Percentiles rank a stretch among this genome's conserved stretches.
Evolutionary conservation across 2,329 filamentous ascomycete genomes (phyloP).

Genomic region (Aspergillus texensis): DNA sequence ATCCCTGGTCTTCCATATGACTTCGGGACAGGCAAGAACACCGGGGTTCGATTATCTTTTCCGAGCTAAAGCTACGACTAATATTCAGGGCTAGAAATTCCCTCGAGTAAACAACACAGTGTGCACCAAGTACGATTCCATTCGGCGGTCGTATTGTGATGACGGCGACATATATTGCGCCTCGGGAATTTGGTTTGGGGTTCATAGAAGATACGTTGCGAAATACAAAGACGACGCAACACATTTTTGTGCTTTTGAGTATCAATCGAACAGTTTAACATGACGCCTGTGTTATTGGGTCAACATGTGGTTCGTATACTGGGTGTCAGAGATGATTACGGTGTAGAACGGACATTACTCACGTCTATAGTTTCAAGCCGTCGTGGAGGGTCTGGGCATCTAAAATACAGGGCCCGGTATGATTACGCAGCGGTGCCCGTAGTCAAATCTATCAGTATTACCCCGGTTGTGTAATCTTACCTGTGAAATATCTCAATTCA

Average conservation of each 20-base stretch:
- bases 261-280: neutral
- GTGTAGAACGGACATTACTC: too few species aligned
- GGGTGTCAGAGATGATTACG: too few species aligned
- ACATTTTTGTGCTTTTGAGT: neutral
- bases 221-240: neutral
- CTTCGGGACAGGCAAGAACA: neutral
- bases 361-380: too few species aligned
- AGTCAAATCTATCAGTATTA: too few species aligned
- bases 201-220: neutral
- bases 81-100: neutral
- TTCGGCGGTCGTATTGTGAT: neutral
- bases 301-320: too few species aligned
- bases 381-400: too few species aligned
- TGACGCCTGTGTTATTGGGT: too few species aligned
- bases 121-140: neutral
- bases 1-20: neutral
- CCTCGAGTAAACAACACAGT: neutral
- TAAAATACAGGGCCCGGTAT: too few species aligned
- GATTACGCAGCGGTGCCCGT: too few species aligned
- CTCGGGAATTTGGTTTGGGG: neutral
- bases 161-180: neutral
- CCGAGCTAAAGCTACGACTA: neutral
- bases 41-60: neutral
- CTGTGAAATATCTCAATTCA: too few species aligned
- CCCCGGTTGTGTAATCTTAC: too few species aligned